A percentile compares a stretch with the other conserved stretches of the same genome.
Conservation (phyloP, 2,329 filamentous ascomycete genomes). For the Aspergillus nomiae region DNA sequence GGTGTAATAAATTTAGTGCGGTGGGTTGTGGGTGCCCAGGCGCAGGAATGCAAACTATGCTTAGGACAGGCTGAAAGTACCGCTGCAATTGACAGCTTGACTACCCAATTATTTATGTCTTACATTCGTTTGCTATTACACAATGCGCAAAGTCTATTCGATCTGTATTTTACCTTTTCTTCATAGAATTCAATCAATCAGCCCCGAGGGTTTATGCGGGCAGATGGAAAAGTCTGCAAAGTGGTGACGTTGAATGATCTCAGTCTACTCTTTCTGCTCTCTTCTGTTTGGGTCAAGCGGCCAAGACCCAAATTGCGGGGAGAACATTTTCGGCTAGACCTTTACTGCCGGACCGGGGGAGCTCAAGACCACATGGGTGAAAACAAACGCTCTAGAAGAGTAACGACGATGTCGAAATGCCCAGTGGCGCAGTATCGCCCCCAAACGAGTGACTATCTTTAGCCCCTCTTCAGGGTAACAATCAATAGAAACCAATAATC, state of each 20-base stretch:
- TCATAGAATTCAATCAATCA: not conserved
- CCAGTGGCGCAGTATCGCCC: not conserved
- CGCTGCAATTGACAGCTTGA: conserved; percentile 14
- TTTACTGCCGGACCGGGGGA: conserved; percentile 15
- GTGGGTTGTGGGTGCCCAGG: not conserved
- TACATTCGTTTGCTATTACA: conserved; percentile 9
- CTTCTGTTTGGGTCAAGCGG: conserved; percentile 3
- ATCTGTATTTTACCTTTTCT: not conserved
- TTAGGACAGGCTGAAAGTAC: conserved; percentile 6
- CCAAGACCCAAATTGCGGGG: conserved; percentile 23
- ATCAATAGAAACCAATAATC: not conserved
- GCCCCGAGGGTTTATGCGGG: conserved; percentile 2
- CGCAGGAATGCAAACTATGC: conserved; percentile 1
- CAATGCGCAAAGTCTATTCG: conserved; percentile 2
- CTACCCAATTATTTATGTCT: conserved; percentile 1
- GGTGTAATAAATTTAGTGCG: not conserved
- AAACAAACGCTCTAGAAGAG: not conserved
- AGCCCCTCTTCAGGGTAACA: not conserved
- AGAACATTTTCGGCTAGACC: conserved; percentile 18
- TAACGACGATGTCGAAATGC: not conserved
- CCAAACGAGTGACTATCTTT: not conserved
- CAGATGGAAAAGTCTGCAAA: conserved; percentile 16
- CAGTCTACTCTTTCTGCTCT: conserved; percentile 6
- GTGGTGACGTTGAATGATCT: conserved; percentile 27
- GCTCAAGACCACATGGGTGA: conserved; percentile 11